Base-by-base conservation (phyloP, 1,139 yeast species). In the Candida tetrigidarum region DNA sequence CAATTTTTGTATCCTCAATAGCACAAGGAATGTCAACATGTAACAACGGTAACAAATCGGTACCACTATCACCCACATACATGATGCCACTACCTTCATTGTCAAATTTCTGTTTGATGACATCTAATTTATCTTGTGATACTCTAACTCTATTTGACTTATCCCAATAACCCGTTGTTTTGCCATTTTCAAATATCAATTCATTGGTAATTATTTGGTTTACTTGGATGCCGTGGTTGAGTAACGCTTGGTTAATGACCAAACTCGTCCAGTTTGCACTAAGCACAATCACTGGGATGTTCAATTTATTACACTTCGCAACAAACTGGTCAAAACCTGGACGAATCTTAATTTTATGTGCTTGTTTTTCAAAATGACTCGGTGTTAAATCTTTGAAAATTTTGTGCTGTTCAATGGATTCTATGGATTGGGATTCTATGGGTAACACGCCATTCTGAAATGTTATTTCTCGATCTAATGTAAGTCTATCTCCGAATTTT, bases 181-280 rank as follows among this genome's bases (percentile, higher is more conserved):
- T 38, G 0, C 64, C 74, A 22, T 59, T 44, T 20, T 64, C 67
- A 48, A 73, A 64, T 44, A 69, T 76, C 23, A 84, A 64, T 42
- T 82, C 86, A 56, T 84, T 84, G 5, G 76, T 72, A 2, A 72
- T 45, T 3, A 75, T 62, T 2, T 53, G 48, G 9, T 54, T 54
- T 2, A 57, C 54, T 2, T 43, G 41, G 34, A 68, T 54, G 0
- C 80, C 81, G 34, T 50, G 66, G 52, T 5, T 39, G 44, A 5
- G 45, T 37, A 34, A 84, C 63, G 4, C 69, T 71, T 66, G 66
- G 20, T 63, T 56, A 45, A 86, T 84, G 29, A 84, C 62, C 8
- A 63, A 38, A 3, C 74, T 69, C 9, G 86, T 76, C 92, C 92
- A 86, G 59, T 84, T 85, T 41, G 84, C 79, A 54, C 89, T 83